These are phyloP conservation scores for Fraxinus anomala DNA, from an alignment of 257 asterid genomes.

Conservation along the genomic window DNA sequence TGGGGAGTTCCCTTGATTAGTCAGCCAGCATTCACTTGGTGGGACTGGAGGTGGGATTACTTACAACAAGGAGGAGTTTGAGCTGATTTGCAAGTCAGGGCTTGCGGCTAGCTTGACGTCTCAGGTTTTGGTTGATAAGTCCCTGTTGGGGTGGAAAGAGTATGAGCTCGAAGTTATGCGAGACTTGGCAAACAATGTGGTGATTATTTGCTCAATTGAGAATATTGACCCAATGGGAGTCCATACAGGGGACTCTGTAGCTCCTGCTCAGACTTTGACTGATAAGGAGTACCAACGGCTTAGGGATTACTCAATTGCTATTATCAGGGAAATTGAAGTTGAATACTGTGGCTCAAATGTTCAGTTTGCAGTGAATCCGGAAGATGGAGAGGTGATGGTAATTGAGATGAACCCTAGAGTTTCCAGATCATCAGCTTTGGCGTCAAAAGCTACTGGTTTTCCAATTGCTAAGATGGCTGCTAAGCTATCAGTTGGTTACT, in stretches of 20 bases:
- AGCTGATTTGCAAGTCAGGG: conserved; percentile 91
- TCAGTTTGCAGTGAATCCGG: conserved; percentile 92
- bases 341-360: conserved; percentile 98
- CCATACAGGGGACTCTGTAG: conserved; percentile 98
- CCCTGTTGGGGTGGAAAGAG: conserved; percentile 97
- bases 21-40: conserved; percentile 95
- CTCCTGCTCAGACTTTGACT: conserved; percentile 97
- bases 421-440: conserved; percentile 94
- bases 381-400: conserved; percentile 95
- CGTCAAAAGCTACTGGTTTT: conserved; percentile 98
- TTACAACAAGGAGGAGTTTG: conserved; percentile 89
- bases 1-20: conserved; percentile 92
- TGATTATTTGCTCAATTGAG: conserved; percentile 96
- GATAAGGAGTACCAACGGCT: conserved; percentile 95
- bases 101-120: conserved; percentile 92
- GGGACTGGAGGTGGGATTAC: conserved; percentile 99
- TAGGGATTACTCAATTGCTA: conserved; percentile 95
- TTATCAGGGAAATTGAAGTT: conserved; percentile 96
- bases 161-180: conserved; percentile 98
- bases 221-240: conserved; percentile 98
- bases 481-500: conserved; percentile 87
- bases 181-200: conserved; percentile 97
- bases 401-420: conserved; percentile 99
- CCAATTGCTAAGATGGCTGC: conserved; percentile 99
- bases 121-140: conserved; percentile 94